A percentile compares a stretch with the other conserved stretches of the same genome.
Evolutionary conservation across 441 rosid genomes (phyloP).

Genomic region (Erysimum cheiri): DNA sequence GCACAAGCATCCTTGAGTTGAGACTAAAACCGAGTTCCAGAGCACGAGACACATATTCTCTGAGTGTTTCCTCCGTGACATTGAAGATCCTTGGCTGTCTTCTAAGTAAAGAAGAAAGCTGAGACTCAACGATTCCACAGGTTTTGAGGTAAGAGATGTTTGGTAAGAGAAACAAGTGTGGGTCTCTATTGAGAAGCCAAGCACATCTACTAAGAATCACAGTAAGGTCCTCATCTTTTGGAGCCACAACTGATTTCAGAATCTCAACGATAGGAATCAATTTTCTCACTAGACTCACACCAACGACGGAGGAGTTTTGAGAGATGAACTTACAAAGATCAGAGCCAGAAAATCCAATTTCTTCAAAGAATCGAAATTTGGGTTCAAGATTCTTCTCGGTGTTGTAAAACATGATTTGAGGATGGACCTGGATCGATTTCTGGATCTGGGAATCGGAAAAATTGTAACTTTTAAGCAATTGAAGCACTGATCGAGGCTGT

Average conservation of each 20-base stretch:
- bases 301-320: background rate
- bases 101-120: background rate
- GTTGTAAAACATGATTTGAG: background rate
- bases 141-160: background rate
- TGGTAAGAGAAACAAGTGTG: background rate
- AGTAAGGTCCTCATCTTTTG: background rate
- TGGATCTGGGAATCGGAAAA: conserved; percentile 1
- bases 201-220: background rate
- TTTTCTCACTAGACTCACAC: background rate
- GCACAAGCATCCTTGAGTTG: conserved; percentile 52
- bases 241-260: background rate
- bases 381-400: background rate
- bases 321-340: background rate
- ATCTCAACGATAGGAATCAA: background rate
- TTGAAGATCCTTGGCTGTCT: background rate
- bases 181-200: background rate
- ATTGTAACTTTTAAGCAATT: background rate
- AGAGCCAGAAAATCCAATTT: background rate
- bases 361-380: background rate
- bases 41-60: background rate
- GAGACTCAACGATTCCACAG: background rate
- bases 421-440: background rate
- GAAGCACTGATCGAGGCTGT: conserved; percentile 5
- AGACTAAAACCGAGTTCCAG: conserved; percentile 48
- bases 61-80: background rate